Conservation (phyloP, 768 basidiomycete genomes). For the Saitozyma sp. region DNA sequence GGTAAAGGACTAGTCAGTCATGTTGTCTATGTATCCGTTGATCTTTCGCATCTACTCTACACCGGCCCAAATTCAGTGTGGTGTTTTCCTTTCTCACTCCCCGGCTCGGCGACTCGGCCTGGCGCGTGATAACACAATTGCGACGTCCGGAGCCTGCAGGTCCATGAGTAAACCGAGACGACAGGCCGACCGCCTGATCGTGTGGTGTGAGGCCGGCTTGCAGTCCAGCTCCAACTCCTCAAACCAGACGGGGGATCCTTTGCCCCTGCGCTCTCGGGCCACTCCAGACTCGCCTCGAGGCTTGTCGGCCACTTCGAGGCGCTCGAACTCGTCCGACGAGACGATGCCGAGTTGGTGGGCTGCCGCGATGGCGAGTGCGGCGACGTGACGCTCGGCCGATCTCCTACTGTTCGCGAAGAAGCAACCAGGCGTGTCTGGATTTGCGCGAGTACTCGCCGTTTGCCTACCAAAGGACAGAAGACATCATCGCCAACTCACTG, state of each 20-base stretch:
- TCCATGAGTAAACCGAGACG: too few species aligned
- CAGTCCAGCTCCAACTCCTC: conserved; percentile 47
- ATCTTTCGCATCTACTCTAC: conserved; percentile 38
- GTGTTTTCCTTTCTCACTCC: conserved; percentile 41
- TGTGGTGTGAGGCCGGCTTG: conserved; percentile 14
- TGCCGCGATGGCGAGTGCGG: conserved; percentile 49
- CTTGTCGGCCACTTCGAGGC: conserved; percentile 41
- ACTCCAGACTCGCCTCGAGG: conserved; percentile 45
- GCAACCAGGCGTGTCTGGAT: too few species aligned
- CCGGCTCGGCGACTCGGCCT: conserved; percentile 32
- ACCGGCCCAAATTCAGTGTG: conserved; percentile 40
- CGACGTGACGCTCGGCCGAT: conserved; percentile 46
- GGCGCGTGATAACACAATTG: conserved; percentile 42
- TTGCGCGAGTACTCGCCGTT: too few species aligned
- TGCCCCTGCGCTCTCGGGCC: conserved; percentile 39
- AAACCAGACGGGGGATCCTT: conserved; percentile 39
- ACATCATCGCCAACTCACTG: too few species aligned
- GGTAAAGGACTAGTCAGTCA: too few species aligned
- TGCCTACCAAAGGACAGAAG: too few species aligned
- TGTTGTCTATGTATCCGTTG: too few species aligned
- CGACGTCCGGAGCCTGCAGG: conserved; percentile 45
- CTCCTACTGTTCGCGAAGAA: conserved; percentile 28
- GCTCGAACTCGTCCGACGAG: conserved; percentile 44
- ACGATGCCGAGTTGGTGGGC: conserved; percentile 51
- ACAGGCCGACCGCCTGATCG: background rate